Base-by-base conservation (phyloP, 2,329 filamentous ascomycete species). In the Trichoderma atroviride region DNA sequence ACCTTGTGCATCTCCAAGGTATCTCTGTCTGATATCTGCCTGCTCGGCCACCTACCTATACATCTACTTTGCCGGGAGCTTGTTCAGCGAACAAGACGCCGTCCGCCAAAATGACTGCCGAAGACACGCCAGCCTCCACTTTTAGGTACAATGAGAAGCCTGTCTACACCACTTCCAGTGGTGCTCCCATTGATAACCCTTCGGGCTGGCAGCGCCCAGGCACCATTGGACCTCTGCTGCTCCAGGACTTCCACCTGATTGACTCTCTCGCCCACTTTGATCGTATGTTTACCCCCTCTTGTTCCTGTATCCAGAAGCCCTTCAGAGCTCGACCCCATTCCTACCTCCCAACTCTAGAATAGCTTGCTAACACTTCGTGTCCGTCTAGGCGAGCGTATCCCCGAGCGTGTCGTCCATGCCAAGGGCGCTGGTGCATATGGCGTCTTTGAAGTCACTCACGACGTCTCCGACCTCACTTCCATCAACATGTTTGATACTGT, bases 201-300 rank as follows among this genome's bases (percentile, higher is more conserved):
- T 71, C 75, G 71, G 77, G 72, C 56, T 80, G 76, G 75, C 86
- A 88, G 77, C 83, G 88, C 69, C 78, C 87, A 40, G 88, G 87
- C 60, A 71, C 75, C 53, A 86, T 85, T 73, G 87, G 88, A 0
- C 88, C 88, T 72, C 81, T 90, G 50, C 80, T 89, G 70, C 84
- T 91, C 27, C 88, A 90, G 74, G 88, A 90, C 76, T 89, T 89
- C 76, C 88, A 90, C 75, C 78, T 91, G 76, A 87, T 91, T 73
- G 89, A 89, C 72, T 78, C 88, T 40, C 82, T 91, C 58, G 84
- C 83, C 22, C 81, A 85, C 77, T 85, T 86, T 76, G 83, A 83
- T 77, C 83, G 83, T 71, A 61, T 16, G 70, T 70, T n/a, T 47
- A 9, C 29, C 22, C 35, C 24, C 22, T 60, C 33, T 24, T 50